Evolutionary conservation across 176 grass and related monocot species (phyloP).

Genomic region (Phragmites australis): DNA sequence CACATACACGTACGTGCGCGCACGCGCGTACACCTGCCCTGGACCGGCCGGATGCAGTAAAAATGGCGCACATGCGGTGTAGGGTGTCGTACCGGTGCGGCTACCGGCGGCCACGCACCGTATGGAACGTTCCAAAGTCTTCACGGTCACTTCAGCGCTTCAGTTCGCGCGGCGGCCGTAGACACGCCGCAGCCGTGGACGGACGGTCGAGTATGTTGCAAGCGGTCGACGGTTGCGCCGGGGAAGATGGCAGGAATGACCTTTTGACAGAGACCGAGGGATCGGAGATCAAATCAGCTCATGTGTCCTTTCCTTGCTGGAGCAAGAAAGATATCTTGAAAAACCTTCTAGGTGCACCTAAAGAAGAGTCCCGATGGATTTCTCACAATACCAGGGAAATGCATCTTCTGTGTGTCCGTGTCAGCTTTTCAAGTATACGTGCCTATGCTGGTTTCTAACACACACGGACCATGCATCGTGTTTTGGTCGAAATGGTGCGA

Average conservation of each 20-base stretch:
- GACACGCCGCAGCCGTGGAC: not conserved
- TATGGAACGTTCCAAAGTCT: not conserved
- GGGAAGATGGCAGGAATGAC: slow-evolving; percentile 3
- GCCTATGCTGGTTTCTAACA: not conserved
- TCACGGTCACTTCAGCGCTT: slow-evolving; percentile 7
- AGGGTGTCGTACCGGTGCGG: not conserved
- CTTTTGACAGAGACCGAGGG: slow-evolving; percentile 10
- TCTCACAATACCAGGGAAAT: not conserved
- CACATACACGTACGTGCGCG: not conserved
- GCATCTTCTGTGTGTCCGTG: not conserved
- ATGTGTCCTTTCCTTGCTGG: not conserved
- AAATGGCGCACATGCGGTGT: not conserved
- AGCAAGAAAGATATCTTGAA: not conserved
- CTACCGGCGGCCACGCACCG: not conserved
- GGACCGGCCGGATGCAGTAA: not conserved
- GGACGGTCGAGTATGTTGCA: not conserved
- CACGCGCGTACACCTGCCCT: not conserved
- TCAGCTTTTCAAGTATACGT: not conserved
- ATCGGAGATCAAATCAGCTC: not conserved
- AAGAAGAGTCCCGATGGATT: not conserved
- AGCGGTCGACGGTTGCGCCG: not conserved
- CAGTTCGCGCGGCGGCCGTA: not conserved
- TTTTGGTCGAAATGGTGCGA: not conserved
- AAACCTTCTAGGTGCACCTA: slow-evolving; percentile 17
- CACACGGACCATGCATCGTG: not conserved